Evolutionary conservation across 768 basidiomycete genomes (phyloP).

Genomic region (Suillus alpinus): DNA sequence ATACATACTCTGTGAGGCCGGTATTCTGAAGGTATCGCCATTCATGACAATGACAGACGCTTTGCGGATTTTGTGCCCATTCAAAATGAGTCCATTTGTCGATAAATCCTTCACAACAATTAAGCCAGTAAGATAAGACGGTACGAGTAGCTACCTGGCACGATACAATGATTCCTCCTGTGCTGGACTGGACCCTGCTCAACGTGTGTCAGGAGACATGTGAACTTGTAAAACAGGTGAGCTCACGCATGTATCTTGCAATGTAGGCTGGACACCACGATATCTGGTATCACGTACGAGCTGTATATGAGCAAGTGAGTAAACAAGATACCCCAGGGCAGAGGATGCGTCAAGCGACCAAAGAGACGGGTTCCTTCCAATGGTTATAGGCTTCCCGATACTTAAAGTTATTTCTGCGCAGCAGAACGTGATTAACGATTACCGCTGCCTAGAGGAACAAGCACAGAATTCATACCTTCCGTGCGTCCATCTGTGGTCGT

Average conservation of each 20-base stretch:
- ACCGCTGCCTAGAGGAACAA: background rate
- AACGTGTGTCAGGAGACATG: background rate
- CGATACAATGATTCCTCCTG: slow-evolving; percentile 72
- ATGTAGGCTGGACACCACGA: slow-evolving; percentile 65
- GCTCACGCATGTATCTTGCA: slow-evolving; percentile 80
- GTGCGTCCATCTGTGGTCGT: slow-evolving; percentile 53
- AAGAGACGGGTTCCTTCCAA: slow-evolving; percentile 67
- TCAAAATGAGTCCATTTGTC: slow-evolving; percentile 71
- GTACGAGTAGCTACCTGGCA: slow-evolving; percentile 53
- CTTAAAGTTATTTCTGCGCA: slow-evolving; percentile 55
- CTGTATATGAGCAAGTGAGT: slow-evolving; percentile 16
- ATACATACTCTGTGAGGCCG: slow-evolving; percentile 56
- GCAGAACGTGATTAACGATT: background rate
- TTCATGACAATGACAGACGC: slow-evolving; percentile 72
- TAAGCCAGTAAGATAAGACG: background rate
- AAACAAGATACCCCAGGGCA: background rate
- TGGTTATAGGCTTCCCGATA: slow-evolving; percentile 59
- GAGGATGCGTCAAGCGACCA: slow-evolving; percentile 43
- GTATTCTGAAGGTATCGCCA: slow-evolving; percentile 67
- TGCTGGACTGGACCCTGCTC: slow-evolving; percentile 62
- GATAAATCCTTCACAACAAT: slow-evolving; percentile 62
- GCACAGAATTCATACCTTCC: slow-evolving; percentile 46
- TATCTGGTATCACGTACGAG: slow-evolving; percentile 63
- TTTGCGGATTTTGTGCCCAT: slow-evolving; percentile 66
- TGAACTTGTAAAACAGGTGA: background rate